These are phyloP conservation scores for Coccomyxa subellipsoidea DNA, from an alignment of 163 green algal genomes.

Conservation along the genomic window DNA sequence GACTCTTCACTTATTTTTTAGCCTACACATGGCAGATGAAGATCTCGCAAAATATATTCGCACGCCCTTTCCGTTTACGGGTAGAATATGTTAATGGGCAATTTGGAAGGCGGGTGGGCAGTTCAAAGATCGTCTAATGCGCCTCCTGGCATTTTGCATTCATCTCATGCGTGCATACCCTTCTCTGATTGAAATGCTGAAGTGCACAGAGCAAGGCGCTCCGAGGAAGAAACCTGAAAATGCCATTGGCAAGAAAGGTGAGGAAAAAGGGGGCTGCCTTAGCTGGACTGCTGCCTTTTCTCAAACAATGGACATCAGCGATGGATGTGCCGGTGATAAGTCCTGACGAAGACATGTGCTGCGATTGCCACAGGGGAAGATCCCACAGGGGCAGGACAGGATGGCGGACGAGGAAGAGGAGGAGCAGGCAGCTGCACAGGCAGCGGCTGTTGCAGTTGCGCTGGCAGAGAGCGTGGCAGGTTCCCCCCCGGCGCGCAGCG, in stretches of 20 bases:
- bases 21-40: no score
- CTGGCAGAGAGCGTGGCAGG: background rate
- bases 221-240: no score
- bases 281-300: no score
- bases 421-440: background rate
- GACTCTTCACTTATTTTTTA: background rate
- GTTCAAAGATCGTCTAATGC: background rate
- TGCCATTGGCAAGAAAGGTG: no score
- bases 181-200: no score
- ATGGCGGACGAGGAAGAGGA: background rate
- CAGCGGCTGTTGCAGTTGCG: background rate
- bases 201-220: no score
- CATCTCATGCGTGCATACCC: no score
- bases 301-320: no score
- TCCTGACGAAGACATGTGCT: no score
- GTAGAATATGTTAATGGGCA: background rate
- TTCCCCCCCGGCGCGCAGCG: background rate
- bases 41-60: no score
- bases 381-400: background rate
- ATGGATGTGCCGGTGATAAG: no score
- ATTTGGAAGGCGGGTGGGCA: background rate
- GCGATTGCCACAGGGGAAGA: background rate
- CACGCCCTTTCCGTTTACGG: background rate
- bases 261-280: no score
- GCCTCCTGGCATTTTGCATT: background rate